Conservation (phyloP, 2,329 filamentous ascomycete genomes). For the Fusarium secorum region DNA sequence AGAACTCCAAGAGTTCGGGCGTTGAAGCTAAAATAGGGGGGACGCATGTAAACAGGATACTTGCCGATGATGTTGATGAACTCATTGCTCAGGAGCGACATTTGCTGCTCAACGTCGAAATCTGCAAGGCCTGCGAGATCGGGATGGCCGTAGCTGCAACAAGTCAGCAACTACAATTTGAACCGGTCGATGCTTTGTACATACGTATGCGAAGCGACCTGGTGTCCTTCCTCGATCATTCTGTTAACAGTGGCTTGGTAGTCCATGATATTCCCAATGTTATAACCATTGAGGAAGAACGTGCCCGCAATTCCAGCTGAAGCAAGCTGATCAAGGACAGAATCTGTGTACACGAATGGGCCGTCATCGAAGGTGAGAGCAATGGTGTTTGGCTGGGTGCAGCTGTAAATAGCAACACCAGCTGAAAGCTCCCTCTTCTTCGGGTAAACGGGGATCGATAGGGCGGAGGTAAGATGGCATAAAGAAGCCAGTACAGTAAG, state of each 20-base stretch:
- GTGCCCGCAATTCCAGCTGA: conserved; percentile 1
- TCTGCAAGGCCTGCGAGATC: conserved; percentile 3
- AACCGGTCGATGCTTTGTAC: accelerated
- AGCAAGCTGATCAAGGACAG: conserved; percentile 20
- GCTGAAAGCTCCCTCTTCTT: background rate
- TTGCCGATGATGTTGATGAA: conserved; percentile 11
- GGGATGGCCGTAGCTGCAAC: background rate
- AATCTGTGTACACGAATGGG: conserved; percentile 5
- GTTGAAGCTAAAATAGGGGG: conserved; percentile 22
- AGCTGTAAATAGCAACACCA: conserved; percentile 8
- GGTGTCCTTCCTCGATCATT: conserved; percentile 12
- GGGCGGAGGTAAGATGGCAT: background rate
- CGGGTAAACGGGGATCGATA: background rate
- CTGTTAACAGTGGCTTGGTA: conserved; percentile 5
- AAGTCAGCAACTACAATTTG: accelerated
- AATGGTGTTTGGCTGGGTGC: conserved; percentile 1
- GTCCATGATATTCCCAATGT: conserved; percentile 11
- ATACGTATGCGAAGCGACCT: conserved; percentile 18
- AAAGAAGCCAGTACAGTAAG: background rate
- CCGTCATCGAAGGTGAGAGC: conserved; percentile 25
- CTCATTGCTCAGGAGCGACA: background rate
- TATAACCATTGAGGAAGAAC: conserved; percentile 12
- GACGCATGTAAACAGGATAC: conserved; percentile 19
- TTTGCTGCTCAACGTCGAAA: conserved; percentile 14
- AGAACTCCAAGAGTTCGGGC: background rate